Conservation (phyloP, 2,329 filamentous ascomycete species). For the Diaporthe ampelina region DNA sequence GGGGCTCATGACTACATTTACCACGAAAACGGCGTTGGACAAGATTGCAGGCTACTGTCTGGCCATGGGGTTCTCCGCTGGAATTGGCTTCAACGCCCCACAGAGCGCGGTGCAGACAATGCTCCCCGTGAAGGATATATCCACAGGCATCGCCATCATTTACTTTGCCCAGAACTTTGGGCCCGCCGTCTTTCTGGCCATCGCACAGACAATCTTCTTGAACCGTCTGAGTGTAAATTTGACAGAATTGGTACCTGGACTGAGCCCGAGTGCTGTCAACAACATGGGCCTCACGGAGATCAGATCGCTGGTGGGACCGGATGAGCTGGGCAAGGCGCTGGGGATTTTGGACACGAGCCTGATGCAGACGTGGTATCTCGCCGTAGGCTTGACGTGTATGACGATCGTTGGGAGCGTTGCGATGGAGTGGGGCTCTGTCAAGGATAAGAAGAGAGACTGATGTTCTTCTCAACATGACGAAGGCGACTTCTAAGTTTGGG, state of each 20-base stretch:
- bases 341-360: slow-evolving; percentile 35
- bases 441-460: slow-evolving; percentile 38
- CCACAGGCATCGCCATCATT: slow-evolving; percentile 18
- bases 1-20: slow-evolving; percentile 36
- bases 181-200: slow-evolving; percentile 57
- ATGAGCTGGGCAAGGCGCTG: slow-evolving; percentile 25
- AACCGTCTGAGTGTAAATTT: slow-evolving; percentile 48
- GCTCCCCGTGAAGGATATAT: slow-evolving; percentile 11
- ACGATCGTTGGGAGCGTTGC: slow-evolving; percentile 37
- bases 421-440: slow-evolving; percentile 40
- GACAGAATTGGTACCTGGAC: slow-evolving; percentile 22
- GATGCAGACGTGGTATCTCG: slow-evolving; percentile 41
- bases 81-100: slow-evolving; percentile 37
- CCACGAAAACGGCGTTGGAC: not conserved
- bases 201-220: slow-evolving; percentile 54
- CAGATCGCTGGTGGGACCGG: slow-evolving; percentile 29
- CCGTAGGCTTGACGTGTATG: slow-evolving; percentile 33
- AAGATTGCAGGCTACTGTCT: slow-evolving; percentile 38
- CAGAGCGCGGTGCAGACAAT: slow-evolving; percentile 40
- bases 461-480: not conserved
- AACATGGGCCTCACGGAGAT: slow-evolving; percentile 35
- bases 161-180: slow-evolving; percentile 56
- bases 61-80: slow-evolving; percentile 28
- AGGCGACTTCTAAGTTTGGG: not conserved
- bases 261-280: slow-evolving; percentile 17